These are phyloP conservation scores for Zea luxurians DNA, from an alignment of 176 grass and related monocot genomes.

Conservation along the genomic window DNA sequence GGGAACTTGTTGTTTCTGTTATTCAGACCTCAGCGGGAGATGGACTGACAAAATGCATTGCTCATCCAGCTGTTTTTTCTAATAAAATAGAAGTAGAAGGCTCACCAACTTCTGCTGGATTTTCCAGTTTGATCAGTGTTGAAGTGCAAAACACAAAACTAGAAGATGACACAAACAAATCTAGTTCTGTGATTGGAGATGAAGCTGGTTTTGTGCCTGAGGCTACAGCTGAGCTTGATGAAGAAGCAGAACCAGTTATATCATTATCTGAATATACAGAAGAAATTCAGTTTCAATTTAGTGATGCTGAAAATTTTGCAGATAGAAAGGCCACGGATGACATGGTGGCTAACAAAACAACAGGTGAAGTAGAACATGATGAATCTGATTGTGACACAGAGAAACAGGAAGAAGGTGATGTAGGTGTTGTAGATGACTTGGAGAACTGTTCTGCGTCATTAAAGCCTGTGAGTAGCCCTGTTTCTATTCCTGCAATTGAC, in stretches of 20 bases:
- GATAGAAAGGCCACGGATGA: constrained; percentile 45
- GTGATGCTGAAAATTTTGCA: constrained; percentile 60
- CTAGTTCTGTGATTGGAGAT: constrained; percentile 27
- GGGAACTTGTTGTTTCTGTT: constrained; percentile 39
- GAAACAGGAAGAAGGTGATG: constrained; percentile 33
- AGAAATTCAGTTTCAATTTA: constrained; percentile 78
- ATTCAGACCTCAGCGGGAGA: constrained; percentile 30
- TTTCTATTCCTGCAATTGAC: constrained; percentile 56
- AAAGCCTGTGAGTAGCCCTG: constrained; percentile 49
- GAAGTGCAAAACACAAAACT: constrained; percentile 18
- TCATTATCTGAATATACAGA: constrained; percentile 54
- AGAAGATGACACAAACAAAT: constrained; percentile 24
- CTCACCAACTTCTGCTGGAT: neutral
- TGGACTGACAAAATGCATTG: neutral
- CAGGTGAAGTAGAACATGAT: constrained; percentile 30
- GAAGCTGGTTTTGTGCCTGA: constrained; percentile 23
- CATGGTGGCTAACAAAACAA: constrained; percentile 29
- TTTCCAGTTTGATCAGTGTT: constrained; percentile 33
- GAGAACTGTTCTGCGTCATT: constrained; percentile 43
- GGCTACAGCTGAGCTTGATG: constrained; percentile 13
- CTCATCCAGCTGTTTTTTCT: neutral
- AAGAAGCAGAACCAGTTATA: constrained; percentile 40
- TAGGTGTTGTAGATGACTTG: constrained; percentile 10
- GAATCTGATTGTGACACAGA: constrained; percentile 47
- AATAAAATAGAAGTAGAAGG: constrained; percentile 1